Evolutionary conservation across 2,329 filamentous ascomycete genomes (phyloP).

Genomic region (Lithohypha guttulata): DNA sequence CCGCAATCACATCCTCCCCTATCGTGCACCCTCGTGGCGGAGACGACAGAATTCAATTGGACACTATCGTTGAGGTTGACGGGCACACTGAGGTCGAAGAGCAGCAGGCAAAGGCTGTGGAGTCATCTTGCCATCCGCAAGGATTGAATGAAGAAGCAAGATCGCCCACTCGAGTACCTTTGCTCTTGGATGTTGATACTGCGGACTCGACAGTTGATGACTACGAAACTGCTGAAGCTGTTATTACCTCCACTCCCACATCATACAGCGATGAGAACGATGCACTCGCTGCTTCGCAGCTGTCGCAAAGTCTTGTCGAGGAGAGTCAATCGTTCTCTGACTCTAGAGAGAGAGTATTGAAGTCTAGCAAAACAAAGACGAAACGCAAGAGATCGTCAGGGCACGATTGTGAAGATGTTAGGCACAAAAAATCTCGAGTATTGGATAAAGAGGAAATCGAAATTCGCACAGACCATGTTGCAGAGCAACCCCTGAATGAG

Average conservation of each 20-base stretch:
- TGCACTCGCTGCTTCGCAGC: constrained; percentile 34
- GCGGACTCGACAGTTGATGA: not conserved
- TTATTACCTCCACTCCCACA: not conserved
- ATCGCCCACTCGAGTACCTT: not conserved
- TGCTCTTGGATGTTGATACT: not conserved
- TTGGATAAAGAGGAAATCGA: no score
- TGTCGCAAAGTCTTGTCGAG: constrained; percentile 33
- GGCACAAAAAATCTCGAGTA: no score
- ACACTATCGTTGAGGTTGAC: constrained; percentile 10
- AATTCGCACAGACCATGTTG: no score
- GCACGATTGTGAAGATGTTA: no score
- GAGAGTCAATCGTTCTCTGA: not conserved
- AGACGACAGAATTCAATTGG: constrained; percentile 3
- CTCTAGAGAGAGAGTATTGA: no score
- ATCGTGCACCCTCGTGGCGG: constrained; percentile 7
- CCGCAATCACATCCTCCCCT: constrained; percentile 15
- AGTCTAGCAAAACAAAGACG: no score
- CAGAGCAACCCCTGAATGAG: no score
- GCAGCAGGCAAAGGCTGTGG: not conserved
- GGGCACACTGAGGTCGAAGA: not conserved
- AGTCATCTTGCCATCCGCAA: no score
- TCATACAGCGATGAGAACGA: constrained; percentile 33
- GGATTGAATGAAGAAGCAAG: not conserved
- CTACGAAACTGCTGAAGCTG: not conserved
- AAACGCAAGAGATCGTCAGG: no score